Conservation (phyloP, 1,139 yeast species). For the Blastobotrys elegans region DNA sequence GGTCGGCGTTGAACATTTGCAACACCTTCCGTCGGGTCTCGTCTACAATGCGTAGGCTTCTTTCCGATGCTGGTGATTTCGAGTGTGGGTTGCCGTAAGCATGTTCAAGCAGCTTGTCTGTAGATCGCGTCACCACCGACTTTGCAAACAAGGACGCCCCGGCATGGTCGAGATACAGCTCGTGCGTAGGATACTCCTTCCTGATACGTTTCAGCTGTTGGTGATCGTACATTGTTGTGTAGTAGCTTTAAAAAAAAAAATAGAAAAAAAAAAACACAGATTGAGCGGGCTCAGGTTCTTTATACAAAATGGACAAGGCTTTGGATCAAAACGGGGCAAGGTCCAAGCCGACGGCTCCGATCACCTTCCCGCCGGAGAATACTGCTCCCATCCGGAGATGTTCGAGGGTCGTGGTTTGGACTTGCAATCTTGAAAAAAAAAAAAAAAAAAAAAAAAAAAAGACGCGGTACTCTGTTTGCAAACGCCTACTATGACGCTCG, state of each 20-base stretch:
- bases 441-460: no score
- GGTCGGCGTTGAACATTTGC: constrained; percentile 33
- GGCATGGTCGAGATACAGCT: constrained; percentile 40
- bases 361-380: no score
- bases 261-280: not conserved
- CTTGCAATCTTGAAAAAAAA: no score
- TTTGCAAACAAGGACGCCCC: constrained; percentile 37
- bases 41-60: constrained; percentile 27
- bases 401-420: no score
- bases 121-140: constrained; percentile 26
- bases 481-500: no score
- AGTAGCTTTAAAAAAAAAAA: no score
- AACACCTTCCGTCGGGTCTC: constrained; percentile 31
- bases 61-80: constrained; percentile 29
- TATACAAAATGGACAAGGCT: no score
- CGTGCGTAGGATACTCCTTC: not conserved
- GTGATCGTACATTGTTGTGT: no score
- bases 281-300: not conserved
- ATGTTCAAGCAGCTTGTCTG: constrained; percentile 23
- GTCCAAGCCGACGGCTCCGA: no score
- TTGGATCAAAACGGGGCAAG: no score
- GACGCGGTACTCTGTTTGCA: no score
- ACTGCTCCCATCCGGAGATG: no score
- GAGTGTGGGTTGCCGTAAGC: constrained; percentile 42
- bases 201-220: not conserved